Base-by-base conservation (phyloP, 176 grass and related monocot species). In the Aegilops tauschii region DNA sequence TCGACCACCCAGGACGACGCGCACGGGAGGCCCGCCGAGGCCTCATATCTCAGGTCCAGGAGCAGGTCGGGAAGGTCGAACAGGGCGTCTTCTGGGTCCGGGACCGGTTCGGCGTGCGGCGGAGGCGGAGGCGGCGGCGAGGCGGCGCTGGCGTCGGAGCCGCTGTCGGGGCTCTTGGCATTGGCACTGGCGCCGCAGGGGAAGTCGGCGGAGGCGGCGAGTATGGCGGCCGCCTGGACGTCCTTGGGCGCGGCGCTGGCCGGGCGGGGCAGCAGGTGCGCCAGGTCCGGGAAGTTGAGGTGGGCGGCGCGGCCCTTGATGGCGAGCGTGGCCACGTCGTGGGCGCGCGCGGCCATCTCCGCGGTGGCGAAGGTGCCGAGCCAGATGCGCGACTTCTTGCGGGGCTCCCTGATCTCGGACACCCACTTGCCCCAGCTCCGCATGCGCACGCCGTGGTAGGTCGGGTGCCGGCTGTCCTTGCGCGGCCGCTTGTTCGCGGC, bases 31-130 rank as follows among this genome's bases (percentile, higher is more conserved):
- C 84, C 90, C 0, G 91, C 28, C 4, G 91, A 87, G 11, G 89
- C 77, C 37, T 84, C 81, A 78, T 91, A 89, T 87, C 91, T 90
- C 84, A 98, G 81, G 88, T 98, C 93, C n/a, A 95, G 85, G 17
- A 97, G 86, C 65, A 97, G 90, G 87, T 97, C 95, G 18, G 95
- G 95, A 25, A 97, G 90, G 84, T 94, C 95, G 77, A 97, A 97
- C 64, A 98, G 59, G 9, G 88, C 84, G 1, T 92, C 93, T n/a
- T 98, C 93, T 16, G 44, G 25, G 28, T 76, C 14, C 1, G 79
- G 59, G 65, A 42, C 73, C 23, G 83, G 39, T 65, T 34, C 80
- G 0, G 27, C 62, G 32, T 13, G 58, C 25, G 56, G 14, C 4
- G 56, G 50, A 3, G 74, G 68, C 0, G 70, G 40, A 0, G 73